Evolutionary conservation across 345 rosid species (phyloP).

Genomic region (Citrus cavaleriei): DNA sequence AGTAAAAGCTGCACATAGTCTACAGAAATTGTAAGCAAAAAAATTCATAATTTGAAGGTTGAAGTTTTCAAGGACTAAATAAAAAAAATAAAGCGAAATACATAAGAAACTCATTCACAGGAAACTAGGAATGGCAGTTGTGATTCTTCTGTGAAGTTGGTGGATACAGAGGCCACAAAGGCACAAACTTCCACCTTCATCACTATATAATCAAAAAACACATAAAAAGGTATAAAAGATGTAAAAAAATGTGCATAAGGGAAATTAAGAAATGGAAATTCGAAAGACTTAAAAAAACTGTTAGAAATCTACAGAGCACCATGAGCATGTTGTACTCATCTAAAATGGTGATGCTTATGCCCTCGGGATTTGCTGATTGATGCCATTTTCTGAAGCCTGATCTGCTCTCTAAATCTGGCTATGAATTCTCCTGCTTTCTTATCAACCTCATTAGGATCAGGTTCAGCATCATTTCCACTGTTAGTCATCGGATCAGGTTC

Average conservation of each 20-base stretch:
- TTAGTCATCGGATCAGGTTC: constrained; percentile 32
- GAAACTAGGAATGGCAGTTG: background rate
- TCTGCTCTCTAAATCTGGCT: constrained; percentile 87
- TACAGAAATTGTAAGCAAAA: background rate
- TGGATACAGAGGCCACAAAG: background rate
- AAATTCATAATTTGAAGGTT: background rate
- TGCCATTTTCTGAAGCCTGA: constrained; percentile 67
- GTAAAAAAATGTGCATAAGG: background rate
- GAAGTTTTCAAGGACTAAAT: background rate
- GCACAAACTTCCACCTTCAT: background rate
- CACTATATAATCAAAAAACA: background rate
- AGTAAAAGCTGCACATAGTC: background rate
- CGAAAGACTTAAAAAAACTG: background rate
- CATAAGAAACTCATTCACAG: background rate
- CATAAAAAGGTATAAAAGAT: background rate
- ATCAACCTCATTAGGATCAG: constrained; percentile 65
- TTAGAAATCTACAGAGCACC: constrained; percentile 3
- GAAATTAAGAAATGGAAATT: constrained; percentile 3
- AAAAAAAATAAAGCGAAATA: background rate
- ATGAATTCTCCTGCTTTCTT: constrained; percentile 91
- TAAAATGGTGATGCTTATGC: constrained; percentile 29
- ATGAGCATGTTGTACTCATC: constrained; percentile 21
- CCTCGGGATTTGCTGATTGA: constrained; percentile 56
- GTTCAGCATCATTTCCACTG: constrained; percentile 29
- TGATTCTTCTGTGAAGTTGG: background rate